Evolutionary conservation across 768 basidiomycete genomes (phyloP), one percentile per base, ranked within the genome.

Genomic region (Naganishia randhawae): DNA sequence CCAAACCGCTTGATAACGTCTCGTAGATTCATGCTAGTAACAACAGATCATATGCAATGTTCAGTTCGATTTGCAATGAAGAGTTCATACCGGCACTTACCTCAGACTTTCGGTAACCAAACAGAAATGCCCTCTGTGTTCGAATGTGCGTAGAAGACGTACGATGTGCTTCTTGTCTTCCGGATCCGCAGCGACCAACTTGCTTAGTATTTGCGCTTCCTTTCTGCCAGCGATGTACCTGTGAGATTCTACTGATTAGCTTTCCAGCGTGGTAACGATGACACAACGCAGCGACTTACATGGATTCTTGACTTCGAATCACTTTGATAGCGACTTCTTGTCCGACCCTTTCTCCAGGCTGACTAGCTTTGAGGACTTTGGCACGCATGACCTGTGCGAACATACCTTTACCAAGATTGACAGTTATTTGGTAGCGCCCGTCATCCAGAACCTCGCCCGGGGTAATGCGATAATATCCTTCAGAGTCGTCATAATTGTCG

Each of bases 1-100:
- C 96, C 96, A 79, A 97, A 98, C 22, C 93, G 88, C 80, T 98
- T 98, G 68, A 98, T 89, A 42, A 97, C 92, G 67, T 98, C 96
- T 67, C 95, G 90, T 25, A 99, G 85, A 76, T 99, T 99, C 92
- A 97, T 96, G 75, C 94, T 96, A 48, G n/a, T 65, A 37, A 63
- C 17, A 35, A 32, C 10, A 69, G 19, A 63, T 6, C n/a, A 33
- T 37, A 14, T 19, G 3, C n/a, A n/a, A n/a, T 42, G 14, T 31
- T 55, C 48, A 32, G 22, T n/a, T 37, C 7, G 39, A 16, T 32
- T 39, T 25, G 29, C 27, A 42, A 13, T 1, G 37, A 10, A 10
- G 41, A 45, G 27, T 1, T 6, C 29, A 37, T 29, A 31, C 25
- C 16, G 29, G 0, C 19, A 77, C 84, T 63, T 57, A 95, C 94